Conservation (phyloP, 2,329 filamentous ascomycete genomes). For the Hymenoscyphus infarciens region DNA sequence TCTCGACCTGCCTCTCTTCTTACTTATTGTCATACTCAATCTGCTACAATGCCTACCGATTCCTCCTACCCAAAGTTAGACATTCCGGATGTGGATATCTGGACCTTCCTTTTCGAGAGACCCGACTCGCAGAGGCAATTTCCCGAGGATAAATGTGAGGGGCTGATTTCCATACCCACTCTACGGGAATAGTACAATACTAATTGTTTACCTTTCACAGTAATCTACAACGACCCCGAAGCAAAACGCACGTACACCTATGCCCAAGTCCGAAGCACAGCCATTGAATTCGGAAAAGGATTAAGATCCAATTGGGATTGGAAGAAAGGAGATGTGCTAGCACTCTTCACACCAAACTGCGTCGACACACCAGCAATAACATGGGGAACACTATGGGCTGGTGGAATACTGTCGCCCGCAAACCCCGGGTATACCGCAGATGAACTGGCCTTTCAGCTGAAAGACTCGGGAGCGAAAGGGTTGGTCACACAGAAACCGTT, state of each 20-base stretch:
- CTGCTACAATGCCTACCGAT: conserved; percentile 33
- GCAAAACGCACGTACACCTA: conserved; percentile 68
- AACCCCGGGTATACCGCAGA: conserved; percentile 83
- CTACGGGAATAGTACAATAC: neutral
- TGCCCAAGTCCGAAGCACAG: conserved; percentile 59
- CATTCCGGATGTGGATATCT: conserved; percentile 74
- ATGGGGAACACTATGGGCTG: conserved; percentile 80
- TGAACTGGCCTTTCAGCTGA: conserved; percentile 81
- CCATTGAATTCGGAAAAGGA: conserved; percentile 75
- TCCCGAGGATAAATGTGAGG: conserved; percentile 67
- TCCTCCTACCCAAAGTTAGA: conserved; percentile 42
- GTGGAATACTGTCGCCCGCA: conserved; percentile 76
- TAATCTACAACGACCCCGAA: conserved; percentile 73
- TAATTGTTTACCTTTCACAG: conserved; percentile 41
- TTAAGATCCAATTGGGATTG: conserved; percentile 72
- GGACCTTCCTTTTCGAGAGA: conserved; percentile 71
- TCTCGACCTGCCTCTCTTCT: conserved; percentile 26
- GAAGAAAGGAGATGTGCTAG: conserved; percentile 79
- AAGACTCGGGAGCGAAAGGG: conserved; percentile 70
- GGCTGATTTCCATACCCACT: neutral
- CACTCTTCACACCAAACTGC: conserved; percentile 78
- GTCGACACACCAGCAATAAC: conserved; percentile 77
- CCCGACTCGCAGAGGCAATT: conserved; percentile 60
- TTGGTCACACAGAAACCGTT: conserved; percentile 70
- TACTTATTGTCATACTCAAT: conserved; percentile 29